phyloP scores from a whole-genome alignment of 371 early-diverging fungal species.

The Apophysomyces sp. region DNA sequence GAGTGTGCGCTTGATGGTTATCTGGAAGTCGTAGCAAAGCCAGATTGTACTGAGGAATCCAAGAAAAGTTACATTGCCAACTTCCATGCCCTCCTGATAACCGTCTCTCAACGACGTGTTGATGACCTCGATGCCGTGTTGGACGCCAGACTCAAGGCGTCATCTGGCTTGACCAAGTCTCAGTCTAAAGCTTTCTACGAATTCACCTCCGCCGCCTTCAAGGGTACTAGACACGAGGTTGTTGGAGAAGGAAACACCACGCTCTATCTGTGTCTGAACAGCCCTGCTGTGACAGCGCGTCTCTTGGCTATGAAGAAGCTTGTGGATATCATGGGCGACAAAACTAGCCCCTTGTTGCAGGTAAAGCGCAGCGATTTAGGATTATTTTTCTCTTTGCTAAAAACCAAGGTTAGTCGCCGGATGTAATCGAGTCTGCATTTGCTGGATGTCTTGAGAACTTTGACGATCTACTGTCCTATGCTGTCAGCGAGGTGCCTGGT shows the following conservation, averaged over 20 bases:
- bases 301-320: slow-evolving; percentile 65
- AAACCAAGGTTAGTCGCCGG: slow-evolving; percentile 17
- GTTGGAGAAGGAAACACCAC: slow-evolving; percentile 69
- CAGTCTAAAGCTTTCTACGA: slow-evolving; percentile 51
- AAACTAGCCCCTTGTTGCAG: slow-evolving; percentile 28
- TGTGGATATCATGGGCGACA: slow-evolving; percentile 45
- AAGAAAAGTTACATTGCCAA: slow-evolving; percentile 29
- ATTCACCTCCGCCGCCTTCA: slow-evolving; percentile 57
- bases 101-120: slow-evolving; percentile 56
- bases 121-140: slow-evolving; percentile 56
- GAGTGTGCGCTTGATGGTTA: slow-evolving; percentile 42
- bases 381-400: neutral
- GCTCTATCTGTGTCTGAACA: slow-evolving; percentile 70
- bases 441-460: slow-evolving; percentile 54
- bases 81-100: slow-evolving; percentile 40
- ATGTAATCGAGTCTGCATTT: slow-evolving; percentile 55
- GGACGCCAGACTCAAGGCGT: slow-evolving; percentile 37
- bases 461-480: slow-evolving; percentile 38
- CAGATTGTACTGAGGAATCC: slow-evolving; percentile 14
- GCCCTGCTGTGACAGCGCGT: slow-evolving; percentile 60
- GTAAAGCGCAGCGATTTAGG: slow-evolving; percentile 2
- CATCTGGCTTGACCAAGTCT: slow-evolving; percentile 16
- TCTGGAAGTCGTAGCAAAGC: slow-evolving; percentile 23
- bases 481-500: slow-evolving; percentile 32
- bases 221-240: slow-evolving; percentile 65